Conservation (phyloP, 2,329 filamentous ascomycete species). For the Colletotrichum aenigma region DNA sequence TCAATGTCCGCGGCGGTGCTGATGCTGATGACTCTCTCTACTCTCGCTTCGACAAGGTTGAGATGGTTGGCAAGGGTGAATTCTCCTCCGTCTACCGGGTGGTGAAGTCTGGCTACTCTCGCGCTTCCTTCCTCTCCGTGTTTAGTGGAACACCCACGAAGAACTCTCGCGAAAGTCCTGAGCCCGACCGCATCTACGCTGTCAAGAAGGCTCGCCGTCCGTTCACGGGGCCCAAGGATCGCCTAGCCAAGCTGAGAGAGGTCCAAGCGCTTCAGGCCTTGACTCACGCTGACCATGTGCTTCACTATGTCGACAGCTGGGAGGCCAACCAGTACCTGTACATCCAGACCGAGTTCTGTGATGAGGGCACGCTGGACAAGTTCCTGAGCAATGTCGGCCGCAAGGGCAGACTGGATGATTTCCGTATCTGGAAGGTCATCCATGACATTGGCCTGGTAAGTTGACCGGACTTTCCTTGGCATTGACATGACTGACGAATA, state of each 20-base stretch:
- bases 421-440: slow-evolving; percentile 97
- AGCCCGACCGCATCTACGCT: slow-evolving; percentile 73
- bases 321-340: slow-evolving; percentile 85
- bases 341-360: slow-evolving; percentile 97
- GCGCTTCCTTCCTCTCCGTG: slow-evolving; percentile 26
- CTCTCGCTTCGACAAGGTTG: slow-evolving; percentile 80
- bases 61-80: slow-evolving; percentile 83
- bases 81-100: slow-evolving; percentile 94
- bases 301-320: slow-evolving; percentile 87
- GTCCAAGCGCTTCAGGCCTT: slow-evolving; percentile 80
- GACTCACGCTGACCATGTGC: slow-evolving; percentile 80
- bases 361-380: slow-evolving; percentile 86
- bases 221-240: slow-evolving; percentile 78
- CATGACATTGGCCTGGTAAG: slow-evolving; percentile 83
- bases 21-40: slow-evolving; percentile 74
- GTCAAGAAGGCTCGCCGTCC: slow-evolving; percentile 92
- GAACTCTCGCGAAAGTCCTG: slow-evolving; percentile 53
- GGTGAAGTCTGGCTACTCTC: slow-evolving; percentile 42
- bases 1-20: slow-evolving; percentile 73
- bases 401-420: slow-evolving; percentile 90
- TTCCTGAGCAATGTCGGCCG: slow-evolving; percentile 85
- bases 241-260: slow-evolving; percentile 84
- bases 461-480: slow-evolving; percentile 19
- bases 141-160: slow-evolving; percentile 52
- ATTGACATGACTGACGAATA: slow-evolving; percentile 29